These are phyloP conservation scores for Hygrophorus russula DNA, from an alignment of 768 basidiomycete genomes.

Conservation along the genomic window DNA sequence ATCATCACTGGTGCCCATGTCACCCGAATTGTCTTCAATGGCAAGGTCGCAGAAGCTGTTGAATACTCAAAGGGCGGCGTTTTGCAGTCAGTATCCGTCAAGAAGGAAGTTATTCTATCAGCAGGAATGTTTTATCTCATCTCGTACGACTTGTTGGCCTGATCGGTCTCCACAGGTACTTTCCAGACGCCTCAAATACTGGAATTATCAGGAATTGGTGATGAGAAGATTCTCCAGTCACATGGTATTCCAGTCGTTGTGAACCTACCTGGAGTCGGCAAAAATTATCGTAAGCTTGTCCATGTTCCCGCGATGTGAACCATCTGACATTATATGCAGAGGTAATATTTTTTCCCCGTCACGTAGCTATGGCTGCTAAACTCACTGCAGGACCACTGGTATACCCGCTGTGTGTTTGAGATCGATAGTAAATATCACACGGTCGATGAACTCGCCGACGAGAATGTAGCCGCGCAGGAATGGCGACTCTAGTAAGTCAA, in stretches of 20 bases:
- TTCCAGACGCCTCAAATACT: constrained; percentile 2
- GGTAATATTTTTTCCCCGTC: background rate
- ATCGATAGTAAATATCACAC: too few species aligned
- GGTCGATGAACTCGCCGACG: too few species aligned
- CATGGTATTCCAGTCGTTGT: background rate
- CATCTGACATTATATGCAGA: background rate
- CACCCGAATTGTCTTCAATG: background rate
- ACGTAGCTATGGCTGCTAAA: background rate
- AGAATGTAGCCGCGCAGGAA: too few species aligned
- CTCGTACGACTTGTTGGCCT: background rate
- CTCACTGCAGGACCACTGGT: too few species aligned
- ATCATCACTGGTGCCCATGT: background rate
- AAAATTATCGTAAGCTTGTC: constrained; percentile 3
- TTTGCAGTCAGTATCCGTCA: constrained; percentile 15
- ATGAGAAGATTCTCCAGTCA: background rate
- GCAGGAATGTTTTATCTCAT: background rate
- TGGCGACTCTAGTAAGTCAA: too few species aligned
- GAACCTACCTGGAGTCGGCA: constrained; percentile 4
- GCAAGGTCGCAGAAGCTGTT: constrained; percentile 25
- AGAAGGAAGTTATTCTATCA: background rate
- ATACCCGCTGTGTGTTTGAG: too few species aligned
- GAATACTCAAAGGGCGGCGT: constrained; percentile 40
- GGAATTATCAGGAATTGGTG: constrained; percentile 4
- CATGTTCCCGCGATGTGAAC: background rate
- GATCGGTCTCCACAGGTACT: background rate